A percentile compares a stretch with the other conserved stretches of the same genome.
phyloP scores from a whole-genome alignment of 768 basidiomycete genomes.

The Panellus pusillus region DNA sequence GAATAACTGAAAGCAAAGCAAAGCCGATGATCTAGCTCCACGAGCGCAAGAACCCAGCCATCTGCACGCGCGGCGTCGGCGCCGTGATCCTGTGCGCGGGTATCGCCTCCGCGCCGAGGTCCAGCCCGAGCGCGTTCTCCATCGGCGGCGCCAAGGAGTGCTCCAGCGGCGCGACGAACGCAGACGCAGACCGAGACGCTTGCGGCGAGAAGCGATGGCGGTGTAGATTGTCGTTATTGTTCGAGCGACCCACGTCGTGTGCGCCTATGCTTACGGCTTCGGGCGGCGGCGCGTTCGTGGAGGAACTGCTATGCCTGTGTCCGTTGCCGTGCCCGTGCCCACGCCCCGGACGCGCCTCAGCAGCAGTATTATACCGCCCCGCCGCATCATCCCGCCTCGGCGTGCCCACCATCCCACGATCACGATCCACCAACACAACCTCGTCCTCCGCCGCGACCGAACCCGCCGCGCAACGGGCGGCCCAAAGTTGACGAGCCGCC shows the following conservation, averaged over 20 bases:
- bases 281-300: not conserved
- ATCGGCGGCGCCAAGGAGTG: slow-evolving; percentile 7
- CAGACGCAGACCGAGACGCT: not conserved
- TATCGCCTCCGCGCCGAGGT: slow-evolving; percentile 9
- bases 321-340: not conserved
- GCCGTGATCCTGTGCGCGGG: slow-evolving; percentile 8
- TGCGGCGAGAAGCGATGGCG: slow-evolving; percentile 10
- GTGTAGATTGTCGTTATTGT: no score
- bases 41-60: slow-evolving; percentile 7
- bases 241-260: no score
- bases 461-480: not conserved
- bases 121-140: slow-evolving; percentile 18
- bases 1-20: no score
- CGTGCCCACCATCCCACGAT: slow-evolving; percentile 7
- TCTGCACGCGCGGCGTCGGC: slow-evolving; percentile 20
- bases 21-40: slow-evolving; percentile 6
- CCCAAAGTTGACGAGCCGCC: slow-evolving; percentile 6
- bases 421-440: slow-evolving; percentile 3
- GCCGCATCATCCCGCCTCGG: slow-evolving; percentile 5
- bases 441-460: not conserved
- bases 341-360: not conserved
- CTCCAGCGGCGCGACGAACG: not conserved
- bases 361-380: not conserved
- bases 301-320: not conserved
- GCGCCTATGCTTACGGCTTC: not conserved